Evolutionary conservation across 768 basidiomycete species (phyloP).

Genomic region (Scleroderma citrinum): DNA sequence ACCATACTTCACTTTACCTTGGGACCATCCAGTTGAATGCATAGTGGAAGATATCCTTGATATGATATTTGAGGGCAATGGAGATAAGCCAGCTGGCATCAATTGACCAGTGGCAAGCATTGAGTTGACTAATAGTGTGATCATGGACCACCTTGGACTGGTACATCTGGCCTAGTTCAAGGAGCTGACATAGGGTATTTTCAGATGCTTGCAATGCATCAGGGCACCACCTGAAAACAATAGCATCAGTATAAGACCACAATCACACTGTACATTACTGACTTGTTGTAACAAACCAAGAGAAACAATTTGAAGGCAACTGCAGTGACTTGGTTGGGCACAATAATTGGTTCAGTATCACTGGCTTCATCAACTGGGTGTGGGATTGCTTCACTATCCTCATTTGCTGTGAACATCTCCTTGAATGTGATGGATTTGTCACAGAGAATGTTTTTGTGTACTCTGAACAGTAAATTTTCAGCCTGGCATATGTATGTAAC

Average conservation of each 20-base stretch:
- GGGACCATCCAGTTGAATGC: not conserved
- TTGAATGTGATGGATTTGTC: not conserved
- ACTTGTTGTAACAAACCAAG: not conserved
- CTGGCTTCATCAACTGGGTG: no score
- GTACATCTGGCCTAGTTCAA: not conserved
- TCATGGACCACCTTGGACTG: not conserved
- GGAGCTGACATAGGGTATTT: not conserved
- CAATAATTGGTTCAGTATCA: not conserved
- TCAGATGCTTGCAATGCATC: not conserved
- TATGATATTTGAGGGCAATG: not conserved
- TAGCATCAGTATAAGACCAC: not conserved
- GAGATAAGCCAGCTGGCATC: not conserved
- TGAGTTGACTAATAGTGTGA: not conserved
- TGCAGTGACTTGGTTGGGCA: not conserved
- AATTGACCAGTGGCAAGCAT: not conserved
- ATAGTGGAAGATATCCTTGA: not conserved
- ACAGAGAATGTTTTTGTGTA: not conserved
- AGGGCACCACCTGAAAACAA: not conserved
- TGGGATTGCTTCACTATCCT: no score
- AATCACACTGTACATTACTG: not conserved
- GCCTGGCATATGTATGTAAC: not conserved
- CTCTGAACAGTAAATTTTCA: not conserved
- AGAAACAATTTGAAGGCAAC: not conserved
- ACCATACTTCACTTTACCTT: no score
- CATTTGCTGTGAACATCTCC: not conserved